Evolutionary conservation across 1,284 basidiomycete species (phyloP), one percentile per base, ranked within the genome.

Genomic region (Ceratobasidium sp.): DNA sequence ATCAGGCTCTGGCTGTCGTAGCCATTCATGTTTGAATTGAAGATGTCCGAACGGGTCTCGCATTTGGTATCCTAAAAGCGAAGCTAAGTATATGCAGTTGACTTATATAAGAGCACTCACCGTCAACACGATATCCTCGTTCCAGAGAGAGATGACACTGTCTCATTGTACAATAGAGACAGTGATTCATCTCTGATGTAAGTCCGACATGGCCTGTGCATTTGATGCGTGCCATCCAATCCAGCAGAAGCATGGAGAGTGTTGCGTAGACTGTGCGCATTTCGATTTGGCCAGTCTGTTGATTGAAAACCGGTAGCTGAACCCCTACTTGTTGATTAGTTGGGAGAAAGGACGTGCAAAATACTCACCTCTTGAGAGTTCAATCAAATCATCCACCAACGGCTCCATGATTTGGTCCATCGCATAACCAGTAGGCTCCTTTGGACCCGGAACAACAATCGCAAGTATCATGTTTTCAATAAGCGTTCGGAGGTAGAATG

Each of bases 131-230:
- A 52, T 55, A 67, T n/a, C 64, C 64, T n/a, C 32, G 50, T 23
- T 26, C 32, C 9, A 50, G 14, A 1, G 61, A 46, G 3, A 64
- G 28, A 8, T 6, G n/a, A 21, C 61, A 64, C 9, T 26, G 4
- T 23, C 46, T 26, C 45, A 64, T 48, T 18, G 16, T 64, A 32
- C 61, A 64, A 23, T 64, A 64, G 23, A 50, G 46, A 41, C 60
- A 62, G 12, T 62, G 60, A 34, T 62, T 48, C 4, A 28, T 3
- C 43, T 62, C 60, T 9, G 53, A 3, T n/a, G 28, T 34, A 32
- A 45, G 41, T 4, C 30, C 41, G 14, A 48, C 43, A 12, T 57
- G 53, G 2, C 53, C 53, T 6, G 30, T 57, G 18, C 53, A 57
- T n/a, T 57, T 57, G 30, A 57, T 34, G 8, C 30, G 53, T 4